Conservation (phyloP, 177 flowering plant genomes). For the Vitis hybrid region DNA sequence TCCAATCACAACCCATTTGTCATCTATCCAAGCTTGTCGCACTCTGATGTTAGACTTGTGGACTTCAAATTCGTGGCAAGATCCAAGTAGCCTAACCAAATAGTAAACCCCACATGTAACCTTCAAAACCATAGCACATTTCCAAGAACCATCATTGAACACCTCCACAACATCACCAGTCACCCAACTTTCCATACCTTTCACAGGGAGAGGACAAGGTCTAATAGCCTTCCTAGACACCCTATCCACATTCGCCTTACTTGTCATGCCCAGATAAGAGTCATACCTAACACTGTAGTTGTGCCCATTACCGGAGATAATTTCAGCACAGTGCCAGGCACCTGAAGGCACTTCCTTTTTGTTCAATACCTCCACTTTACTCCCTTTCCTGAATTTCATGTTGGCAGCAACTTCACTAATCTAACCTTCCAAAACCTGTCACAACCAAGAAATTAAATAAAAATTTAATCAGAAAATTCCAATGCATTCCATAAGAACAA, state of each 20-base stretch:
- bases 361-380: conserved; percentile 53
- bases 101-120: conserved; percentile 23
- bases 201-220: conserved; percentile 50
- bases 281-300: conserved; percentile 43
- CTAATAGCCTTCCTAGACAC: conserved; percentile 58
- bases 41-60: conserved; percentile 36
- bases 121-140: conserved; percentile 40
- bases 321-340: conserved; percentile 56
- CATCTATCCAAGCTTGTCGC: conserved; percentile 56
- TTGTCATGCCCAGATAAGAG: neutral
- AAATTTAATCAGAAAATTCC: neutral
- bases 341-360: conserved; percentile 44
- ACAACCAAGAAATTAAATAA: neutral
- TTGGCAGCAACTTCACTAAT: conserved; percentile 9
- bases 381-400: conserved; percentile 68
- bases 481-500: neutral
- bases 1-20: conserved; percentile 49
- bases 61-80: conserved; percentile 33
- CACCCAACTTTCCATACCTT: conserved; percentile 29
- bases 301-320: conserved; percentile 60
- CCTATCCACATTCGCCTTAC: conserved; percentile 27
- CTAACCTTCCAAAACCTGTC: conserved; percentile 14
- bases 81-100: conserved; percentile 53
- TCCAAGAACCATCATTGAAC: conserved; percentile 55
- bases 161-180: conserved; percentile 63